phyloP scores from a whole-genome alignment of 805 yeast genomes.

The Kazachstania bromeliacearum region DNA sequence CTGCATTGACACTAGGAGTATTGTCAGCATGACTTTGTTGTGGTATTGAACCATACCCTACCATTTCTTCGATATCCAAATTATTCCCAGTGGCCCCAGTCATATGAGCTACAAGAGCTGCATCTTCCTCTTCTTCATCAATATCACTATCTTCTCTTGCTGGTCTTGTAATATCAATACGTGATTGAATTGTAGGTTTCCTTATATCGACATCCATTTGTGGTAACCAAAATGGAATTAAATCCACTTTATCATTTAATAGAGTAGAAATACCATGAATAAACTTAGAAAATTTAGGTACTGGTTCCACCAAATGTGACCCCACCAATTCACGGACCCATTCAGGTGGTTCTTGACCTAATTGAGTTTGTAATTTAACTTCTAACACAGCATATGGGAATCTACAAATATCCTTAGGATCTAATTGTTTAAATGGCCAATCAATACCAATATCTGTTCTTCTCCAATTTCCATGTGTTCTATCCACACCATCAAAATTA shows the following conservation, averaged over 20 bases:
- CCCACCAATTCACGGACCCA: constrained; percentile 93
- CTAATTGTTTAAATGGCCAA: constrained; percentile 83
- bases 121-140: constrained; percentile 30
- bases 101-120: constrained; percentile 23
- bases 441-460: constrained; percentile 97
- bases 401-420: constrained; percentile 77
- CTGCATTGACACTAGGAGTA: constrained; percentile 23
- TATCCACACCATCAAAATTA: constrained; percentile 83
- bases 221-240: constrained; percentile 95
- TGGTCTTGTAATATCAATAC: constrained; percentile 37
- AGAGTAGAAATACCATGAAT: constrained; percentile 95
- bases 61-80: constrained; percentile 61
- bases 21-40: constrained; percentile 4
- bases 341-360: constrained; percentile 97
- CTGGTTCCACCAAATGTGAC: constrained; percentile 93
- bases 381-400: constrained; percentile 97
- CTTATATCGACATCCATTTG: constrained; percentile 95
- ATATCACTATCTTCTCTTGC: constrained; percentile 25
- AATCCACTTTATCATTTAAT: constrained; percentile 69
- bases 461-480: constrained; percentile 94
- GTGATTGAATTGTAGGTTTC: constrained; percentile 51
- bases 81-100: constrained; percentile 41
- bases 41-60: constrained; percentile 37
- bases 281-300: constrained; percentile 94
- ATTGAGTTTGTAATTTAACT: constrained; percentile 92